These are phyloP conservation scores for Termitomyces sp. DNA, from an alignment of 768 basidiomycete species.

Conservation along the genomic window DNA sequence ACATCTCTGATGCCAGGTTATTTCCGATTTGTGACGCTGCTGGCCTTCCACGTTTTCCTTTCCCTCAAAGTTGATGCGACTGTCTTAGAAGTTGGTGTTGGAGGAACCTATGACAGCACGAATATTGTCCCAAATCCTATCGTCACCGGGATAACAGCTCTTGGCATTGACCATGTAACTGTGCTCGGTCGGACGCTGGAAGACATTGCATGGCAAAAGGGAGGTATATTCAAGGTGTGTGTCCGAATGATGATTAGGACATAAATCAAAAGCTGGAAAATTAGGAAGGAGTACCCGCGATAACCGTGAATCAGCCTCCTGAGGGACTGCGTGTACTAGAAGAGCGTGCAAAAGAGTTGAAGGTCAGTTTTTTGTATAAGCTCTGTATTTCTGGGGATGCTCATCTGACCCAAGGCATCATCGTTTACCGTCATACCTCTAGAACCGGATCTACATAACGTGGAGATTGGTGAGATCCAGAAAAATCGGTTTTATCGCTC, in stretches of 20 bases:
- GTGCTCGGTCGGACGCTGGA: conserved; percentile 83
- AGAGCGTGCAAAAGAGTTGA: conserved; percentile 57
- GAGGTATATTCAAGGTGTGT: conserved; percentile 88
- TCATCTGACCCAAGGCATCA: not conserved
- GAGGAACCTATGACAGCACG: conserved; percentile 91
- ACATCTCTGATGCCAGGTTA: conserved; percentile 82
- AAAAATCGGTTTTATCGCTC: not conserved
- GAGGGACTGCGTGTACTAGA: conserved; percentile 67
- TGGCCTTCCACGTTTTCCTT: conserved; percentile 89
- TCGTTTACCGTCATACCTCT: conserved; percentile 31
- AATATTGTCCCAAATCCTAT: conserved; percentile 90
- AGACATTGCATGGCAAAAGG: conserved; percentile 94
- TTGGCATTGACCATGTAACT: conserved; percentile 89
- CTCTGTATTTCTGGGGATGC: conserved; percentile 1
- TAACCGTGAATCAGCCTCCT: conserved; percentile 72
- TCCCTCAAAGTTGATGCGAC: conserved; percentile 83
- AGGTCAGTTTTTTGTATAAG: conserved; percentile 35
- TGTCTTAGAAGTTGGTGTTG: conserved; percentile 94
- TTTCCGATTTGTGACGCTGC: conserved; percentile 88
- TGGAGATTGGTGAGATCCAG: conserved; percentile 56
- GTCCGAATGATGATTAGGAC: not conserved
- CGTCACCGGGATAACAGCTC: conserved; percentile 84
- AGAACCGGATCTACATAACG: conserved; percentile 39
- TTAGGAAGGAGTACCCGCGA: conserved; percentile 77
- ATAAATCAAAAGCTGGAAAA: not conserved